Base-by-base conservation (phyloP, 108 stramenopile species). In the Skeletonema marinoi region DNA sequence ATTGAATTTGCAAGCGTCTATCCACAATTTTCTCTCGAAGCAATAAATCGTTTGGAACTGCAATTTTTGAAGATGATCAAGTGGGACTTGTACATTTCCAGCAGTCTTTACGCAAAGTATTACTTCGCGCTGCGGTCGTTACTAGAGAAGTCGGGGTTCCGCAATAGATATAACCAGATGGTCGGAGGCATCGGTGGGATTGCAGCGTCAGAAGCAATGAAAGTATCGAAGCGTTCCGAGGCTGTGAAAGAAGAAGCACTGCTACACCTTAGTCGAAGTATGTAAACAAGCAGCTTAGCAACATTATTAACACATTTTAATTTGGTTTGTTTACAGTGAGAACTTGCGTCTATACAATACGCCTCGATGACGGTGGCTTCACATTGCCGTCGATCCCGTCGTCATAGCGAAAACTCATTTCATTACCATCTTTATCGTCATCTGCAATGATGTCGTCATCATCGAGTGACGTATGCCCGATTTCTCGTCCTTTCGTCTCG, bases 11-110 rank as follows among this genome's bases (percentile, higher is more conserved):
- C 97, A 6, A 90, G 83, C 60, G 96, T 98, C 17, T 98, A 97
- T 88, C 98, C 98, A 30, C 93, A 98, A 77, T 99, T 90, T 82
- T 88, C 96, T 10, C 85, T 98, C 33, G 88, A 94, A 32, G 84
- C 90, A 39, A 98, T 99, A 78, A 96, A 96, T 82, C 81, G 81
- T 21, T 82, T 99, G 70, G 99, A 99, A 79, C 66, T 86, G 3
- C 61, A 82, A 75, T 98, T 98, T 84, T 78, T 98, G 36, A 86
- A 90, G 58, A 86, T 87, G 39, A 83, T 99, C 62, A 90, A 97
- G 75, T 99, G 98, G 98, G 95, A 98, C 79, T 85, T 99, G 41
- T 98, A 96, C 84, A 98, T 99, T 82, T 96, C 98, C 10, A 91
- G 90, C 80, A 85, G 87, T 36, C 85, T 89, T n/a, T 99, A 98